Conservation (phyloP, 1,139 yeast genomes). For the Keqinozyma sinolaborantium region DNA sequence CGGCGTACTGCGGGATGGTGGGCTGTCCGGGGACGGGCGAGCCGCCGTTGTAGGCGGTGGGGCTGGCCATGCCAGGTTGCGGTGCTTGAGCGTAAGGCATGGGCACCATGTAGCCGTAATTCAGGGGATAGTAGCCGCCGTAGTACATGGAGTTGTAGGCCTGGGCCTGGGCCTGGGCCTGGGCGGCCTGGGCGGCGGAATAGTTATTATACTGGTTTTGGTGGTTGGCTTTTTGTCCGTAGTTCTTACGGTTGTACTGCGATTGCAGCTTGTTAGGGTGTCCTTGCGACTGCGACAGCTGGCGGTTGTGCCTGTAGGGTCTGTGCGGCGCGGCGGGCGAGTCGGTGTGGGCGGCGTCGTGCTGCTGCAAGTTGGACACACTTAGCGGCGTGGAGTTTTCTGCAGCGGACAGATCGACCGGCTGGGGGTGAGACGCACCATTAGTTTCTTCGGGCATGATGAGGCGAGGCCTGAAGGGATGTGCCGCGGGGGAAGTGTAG, state of each 20-base stretch:
- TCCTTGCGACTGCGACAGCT: not conserved
- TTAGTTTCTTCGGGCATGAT: conserved; percentile 1
- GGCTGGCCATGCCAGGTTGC: conserved; percentile 5
- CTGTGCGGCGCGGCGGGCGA: not conserved
- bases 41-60: conserved; percentile 10
- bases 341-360: conserved; percentile 2
- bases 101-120: conserved; percentile 12
- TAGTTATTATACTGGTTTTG: conserved; percentile 9
- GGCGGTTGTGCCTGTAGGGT: not conserved
- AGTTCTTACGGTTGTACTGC: conserved; percentile 4
- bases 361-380: conserved; percentile 11
- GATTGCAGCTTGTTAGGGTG: not conserved
- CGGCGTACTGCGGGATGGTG: conserved; percentile 11
- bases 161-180: conserved; percentile 2
- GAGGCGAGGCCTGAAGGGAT: not conserved
- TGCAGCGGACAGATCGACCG: not conserved
- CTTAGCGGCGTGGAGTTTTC: conserved; percentile 8
- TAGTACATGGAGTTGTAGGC: conserved; percentile 15
- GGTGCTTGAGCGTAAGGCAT: conserved; percentile 11
- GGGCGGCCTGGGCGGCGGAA: conserved; percentile 13
- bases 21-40: conserved; percentile 4
- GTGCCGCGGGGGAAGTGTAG: not conserved
- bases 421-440: not conserved
- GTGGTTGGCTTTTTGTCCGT: conserved; percentile 7
- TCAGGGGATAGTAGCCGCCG: conserved; percentile 17